Percentiles rank a stretch among this genome's conserved stretches.
These are phyloP conservation scores for Leccinum broughii DNA, from an alignment of 768 basidiomycete genomes.

Conservation along the genomic window DNA sequence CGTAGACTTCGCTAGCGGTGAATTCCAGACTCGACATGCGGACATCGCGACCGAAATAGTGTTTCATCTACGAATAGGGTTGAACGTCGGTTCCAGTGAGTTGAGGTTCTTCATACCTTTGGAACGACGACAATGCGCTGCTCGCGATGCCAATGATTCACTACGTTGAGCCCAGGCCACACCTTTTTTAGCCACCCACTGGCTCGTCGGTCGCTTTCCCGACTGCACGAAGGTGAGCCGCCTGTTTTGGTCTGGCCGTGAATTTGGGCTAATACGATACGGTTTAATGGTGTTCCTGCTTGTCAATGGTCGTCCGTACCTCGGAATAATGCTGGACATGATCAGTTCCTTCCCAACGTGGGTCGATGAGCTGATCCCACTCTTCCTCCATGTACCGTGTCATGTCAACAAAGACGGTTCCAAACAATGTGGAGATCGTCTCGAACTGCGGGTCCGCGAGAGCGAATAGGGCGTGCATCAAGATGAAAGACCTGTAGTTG, in stretches of 20 bases:
- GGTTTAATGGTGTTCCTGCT: not conserved
- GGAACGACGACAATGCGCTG: constrained; percentile 16
- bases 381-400: constrained; percentile 23
- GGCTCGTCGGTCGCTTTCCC: constrained; percentile 11
- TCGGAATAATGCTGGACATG: constrained; percentile 19
- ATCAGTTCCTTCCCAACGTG: constrained; percentile 18
- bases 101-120: constrained; percentile 5
- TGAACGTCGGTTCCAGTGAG: not conserved
- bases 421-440: constrained; percentile 18
- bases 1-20: constrained; percentile 18
- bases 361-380: constrained; percentile 19
- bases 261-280: constrained; percentile 14
- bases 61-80: constrained; percentile 7
- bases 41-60: constrained; percentile 19
- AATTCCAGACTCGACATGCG: constrained; percentile 17
- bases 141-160: constrained; percentile 18
- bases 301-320: constrained; percentile 1
- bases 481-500: constrained; percentile 21
- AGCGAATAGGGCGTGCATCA: constrained; percentile 26
- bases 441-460: constrained; percentile 19
- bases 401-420: constrained; percentile 23
- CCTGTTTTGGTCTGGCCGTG: constrained; percentile 12
- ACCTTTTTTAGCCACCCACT: constrained; percentile 21
- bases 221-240: constrained; percentile 15
- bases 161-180: constrained; percentile 17